These are phyloP conservation scores for Paecilomyces formosus DNA, from an alignment of 2,329 filamentous ascomycete species.

Conservation along the genomic window DNA sequence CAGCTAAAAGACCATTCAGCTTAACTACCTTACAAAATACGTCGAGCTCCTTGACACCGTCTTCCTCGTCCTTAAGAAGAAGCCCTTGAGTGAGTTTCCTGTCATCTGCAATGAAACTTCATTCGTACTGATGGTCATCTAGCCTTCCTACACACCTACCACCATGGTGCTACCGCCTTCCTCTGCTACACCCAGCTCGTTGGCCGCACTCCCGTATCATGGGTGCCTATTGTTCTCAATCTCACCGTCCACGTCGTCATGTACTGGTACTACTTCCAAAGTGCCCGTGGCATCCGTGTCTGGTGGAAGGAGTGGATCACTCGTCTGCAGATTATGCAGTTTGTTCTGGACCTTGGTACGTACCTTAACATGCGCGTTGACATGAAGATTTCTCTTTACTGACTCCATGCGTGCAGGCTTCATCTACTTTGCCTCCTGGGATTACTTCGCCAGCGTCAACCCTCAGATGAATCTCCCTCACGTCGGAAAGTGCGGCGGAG, in stretches of 20 bases:
- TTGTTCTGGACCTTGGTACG: conserved; percentile 85
- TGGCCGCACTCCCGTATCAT: conserved; percentile 79
- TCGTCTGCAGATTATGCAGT: conserved; percentile 86
- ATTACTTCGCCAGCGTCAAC: conserved; percentile 85
- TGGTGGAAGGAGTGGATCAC: conserved; percentile 99
- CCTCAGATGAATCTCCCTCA: conserved; percentile 66
- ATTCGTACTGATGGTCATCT: neutral
- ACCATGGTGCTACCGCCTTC: conserved; percentile 85
- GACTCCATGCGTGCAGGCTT: conserved; percentile 51
- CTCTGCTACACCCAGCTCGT: conserved; percentile 92
- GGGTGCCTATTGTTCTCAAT: conserved; percentile 84
- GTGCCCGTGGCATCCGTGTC: conserved; percentile 78
- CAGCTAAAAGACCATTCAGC: conserved; percentile 40
- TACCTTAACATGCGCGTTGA: conserved; percentile 8
- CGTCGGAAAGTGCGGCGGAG: conserved; percentile 71
- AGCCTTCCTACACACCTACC: conserved; percentile 90
- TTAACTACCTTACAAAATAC: conserved; percentile 94
- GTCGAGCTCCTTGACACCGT: conserved; percentile 84
- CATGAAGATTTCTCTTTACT: neutral
- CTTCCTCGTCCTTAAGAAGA: conserved; percentile 95
- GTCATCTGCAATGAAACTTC: neutral
- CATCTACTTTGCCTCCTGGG: conserved; percentile 91
- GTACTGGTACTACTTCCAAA: conserved; percentile 99
- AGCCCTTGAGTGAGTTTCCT: conserved; percentile 57
- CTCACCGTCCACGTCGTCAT: conserved; percentile 86